A percentile compares a stretch with the other conserved stretches of the same genome.
Conservation (phyloP, 495 filamentous ascomycete genomes). For the Penicillium macrosclerotiorum region DNA sequence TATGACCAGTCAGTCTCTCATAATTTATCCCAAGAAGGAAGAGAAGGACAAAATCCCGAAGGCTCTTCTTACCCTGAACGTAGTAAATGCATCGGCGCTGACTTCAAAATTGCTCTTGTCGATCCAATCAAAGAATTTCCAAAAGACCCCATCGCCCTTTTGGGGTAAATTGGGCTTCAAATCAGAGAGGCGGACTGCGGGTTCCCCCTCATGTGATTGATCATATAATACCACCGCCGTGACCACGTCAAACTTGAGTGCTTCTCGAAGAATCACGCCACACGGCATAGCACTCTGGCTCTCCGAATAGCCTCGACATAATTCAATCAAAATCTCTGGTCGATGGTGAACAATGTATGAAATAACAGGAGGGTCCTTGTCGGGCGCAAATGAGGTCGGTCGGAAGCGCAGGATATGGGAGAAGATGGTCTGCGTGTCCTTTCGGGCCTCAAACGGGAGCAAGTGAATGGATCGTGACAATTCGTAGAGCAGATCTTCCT, state of each 20-base stretch:
- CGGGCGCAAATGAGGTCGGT: constrained; percentile 46
- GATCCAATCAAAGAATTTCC: constrained; percentile 98
- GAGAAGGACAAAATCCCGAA: no score
- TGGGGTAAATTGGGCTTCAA: constrained; percentile 67
- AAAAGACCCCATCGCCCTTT: constrained; percentile 81
- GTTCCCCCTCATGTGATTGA: constrained; percentile 64
- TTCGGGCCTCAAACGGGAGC: constrained; percentile 90
- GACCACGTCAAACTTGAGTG: constrained; percentile 85
- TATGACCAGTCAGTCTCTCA: not conserved
- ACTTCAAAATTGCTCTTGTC: constrained; percentile 94
- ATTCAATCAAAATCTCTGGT: constrained; percentile 80
- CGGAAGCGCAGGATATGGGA: constrained; percentile 84
- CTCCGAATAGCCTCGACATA: constrained; percentile 87
- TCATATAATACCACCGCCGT: constrained; percentile 90
- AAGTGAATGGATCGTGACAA: constrained; percentile 76
- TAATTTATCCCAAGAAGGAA: not conserved
- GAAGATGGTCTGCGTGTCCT: constrained; percentile 87
- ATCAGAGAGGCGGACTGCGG: constrained; percentile 53
- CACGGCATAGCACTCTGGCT: constrained; percentile 91
- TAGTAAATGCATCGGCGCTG: constrained; percentile 94
- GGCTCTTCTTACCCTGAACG: constrained; percentile 79
- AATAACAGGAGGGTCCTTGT: constrained; percentile 73
- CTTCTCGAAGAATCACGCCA: constrained; percentile 85
- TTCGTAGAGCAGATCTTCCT: constrained; percentile 82
- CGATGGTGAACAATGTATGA: constrained; percentile 80